Base-by-base conservation (phyloP, 139 green algal species). In the Chlorella sorokiniana region DNA sequence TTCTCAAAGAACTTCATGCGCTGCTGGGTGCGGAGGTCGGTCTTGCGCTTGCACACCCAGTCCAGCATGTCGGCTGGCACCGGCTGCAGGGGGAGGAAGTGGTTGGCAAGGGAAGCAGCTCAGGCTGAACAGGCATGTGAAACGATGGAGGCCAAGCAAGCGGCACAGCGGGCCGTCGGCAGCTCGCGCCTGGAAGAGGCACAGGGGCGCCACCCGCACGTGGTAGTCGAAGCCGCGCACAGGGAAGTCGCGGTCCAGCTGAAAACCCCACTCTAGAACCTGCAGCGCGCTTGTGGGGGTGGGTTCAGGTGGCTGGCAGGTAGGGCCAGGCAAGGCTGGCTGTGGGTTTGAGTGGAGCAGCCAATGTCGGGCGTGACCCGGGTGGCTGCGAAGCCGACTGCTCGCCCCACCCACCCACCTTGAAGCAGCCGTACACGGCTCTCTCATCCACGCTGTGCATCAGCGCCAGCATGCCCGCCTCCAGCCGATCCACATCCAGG, bases 1-100 rank as follows among this genome's bases (percentile, higher is more conserved):
- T 38, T 37, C 37, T 79, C 73, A 14, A 79, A 79, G 38, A 79
- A 79, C 54, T 79, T 79, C 73, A 79, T 79, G 9, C 54, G 35
- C 54, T 79, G 23, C 18, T 61, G n/a, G 35, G 37, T 69, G 37
- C 54, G 69, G 37, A 35, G 73, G 54, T 79, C 52, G 3, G 41
- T 1, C 73, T 79, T 79, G 73, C 52, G 73, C 37, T 79, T 38
- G 37, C 59, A 68, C n/a, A 79, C 69, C 9, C 37, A 11, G 54
- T 79, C 73, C 54, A 79, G 73, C 52, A 79, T 25, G 0, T 68
- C 40, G 9, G 59, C 73, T 2, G 73, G 73, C 54, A 79, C 37
- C 37, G 73, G 73, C 73, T 79, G 54, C 73, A 78, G 11, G 7
- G 23, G 18, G 45, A 25, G 1, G 37, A 22, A 5, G 25, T 3